Base-by-base conservation (phyloP, 139 green algal genomes). In the Haematococcus sp. region DNA sequence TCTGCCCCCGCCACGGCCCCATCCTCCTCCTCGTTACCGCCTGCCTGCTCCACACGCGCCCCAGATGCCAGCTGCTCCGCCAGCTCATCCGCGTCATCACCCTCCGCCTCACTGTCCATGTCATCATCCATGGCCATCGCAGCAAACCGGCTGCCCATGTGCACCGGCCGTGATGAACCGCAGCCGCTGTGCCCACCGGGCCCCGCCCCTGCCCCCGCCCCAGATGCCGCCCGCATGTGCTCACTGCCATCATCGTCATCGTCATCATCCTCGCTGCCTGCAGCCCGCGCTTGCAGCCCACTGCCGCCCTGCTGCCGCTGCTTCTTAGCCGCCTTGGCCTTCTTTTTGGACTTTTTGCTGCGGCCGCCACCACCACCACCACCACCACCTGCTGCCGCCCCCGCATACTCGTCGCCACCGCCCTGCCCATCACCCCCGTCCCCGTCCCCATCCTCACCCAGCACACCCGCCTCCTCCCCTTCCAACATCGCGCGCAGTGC, bases 391-490 rank as follows among this genome's bases (percentile, higher is more conserved):
- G 51, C 56, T 69, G 70, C 44, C 11, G 40, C 40, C 40, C 40
- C 40, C 40, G 40, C 40, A 49, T 11, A 7, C 40, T 49, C 40
- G 7, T 49, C 40, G 7, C 7, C 40, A 49, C 40, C 40, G 40
- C 40, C 49, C 65, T 49, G 46, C 27, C 22, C n/a, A n/a, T n/a
- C n/a, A n/a, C n/a, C n/a, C n/a, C n/a, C n/a, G n/a, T n/a, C n/a
- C n/a, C n/a, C n/a, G n/a, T n/a, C n/a, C n/a, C n/a, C 25, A 30
- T 31, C 66, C 58, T 30, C 4, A 30, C 65, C 54, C 54, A 75
- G 44, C 30, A 84, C 55, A 49, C 54, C 70, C 20, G 25, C 76
- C 63, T 91, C 87, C 66, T 92, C 87, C 49, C 84, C 81, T 31
- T 88, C 58, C 69, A 93, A 63, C 46, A 87, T 61, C 22, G 74